Evolutionary conservation across 2,329 filamentous ascomycete genomes (phyloP), one percentile per base, ranked within the genome.

Genomic region (Pezicula radicicola): DNA sequence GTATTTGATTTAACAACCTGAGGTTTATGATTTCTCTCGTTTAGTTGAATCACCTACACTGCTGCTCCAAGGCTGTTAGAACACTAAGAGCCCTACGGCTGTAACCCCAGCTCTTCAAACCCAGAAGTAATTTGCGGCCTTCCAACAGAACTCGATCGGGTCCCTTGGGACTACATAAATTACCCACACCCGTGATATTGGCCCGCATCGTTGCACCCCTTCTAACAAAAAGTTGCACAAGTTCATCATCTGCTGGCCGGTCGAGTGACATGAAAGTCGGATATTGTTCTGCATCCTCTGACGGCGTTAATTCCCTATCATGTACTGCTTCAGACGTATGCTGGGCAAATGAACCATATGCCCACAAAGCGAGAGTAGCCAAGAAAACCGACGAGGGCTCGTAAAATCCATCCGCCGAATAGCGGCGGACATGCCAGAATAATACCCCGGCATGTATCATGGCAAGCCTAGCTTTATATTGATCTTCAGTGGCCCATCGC

Each of bases 381-480:
- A 78, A 66, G 50, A 74, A 76, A 0, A 72, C 68, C 0, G 72
- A 70, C 2, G 68, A 62, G 0, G 76, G 73, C 55, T 79, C 76
- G 52, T 76, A 71, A 49, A 79, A 78, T 12, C 70, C 72, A 55
- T 73, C 72, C 2, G 69, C 68, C 3, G 73, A 74, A 57, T 75
- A 80, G 15, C 75, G 68, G 16, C 77, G 72, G 0, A 80, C 66
- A 53, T 81, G 76, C 74, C 77, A 80, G 54, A 79, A 75, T 0
- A 75, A 63, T 3, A 72, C 72, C 3, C 77, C 79, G 4, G 77
- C 76, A 56, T 81, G 79, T 6, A 81, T 72, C 35, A 78, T 71
- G n/a, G 77, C 74, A 1, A 81, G 67, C n/a, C 78, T 71, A n/a
- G 78, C 77, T 66, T 81, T 81, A 60, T 76, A 76, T 55, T 78